Base-by-base conservation (phyloP, 1,139 yeast species). In the Scheffersomyces lignicola region DNA sequence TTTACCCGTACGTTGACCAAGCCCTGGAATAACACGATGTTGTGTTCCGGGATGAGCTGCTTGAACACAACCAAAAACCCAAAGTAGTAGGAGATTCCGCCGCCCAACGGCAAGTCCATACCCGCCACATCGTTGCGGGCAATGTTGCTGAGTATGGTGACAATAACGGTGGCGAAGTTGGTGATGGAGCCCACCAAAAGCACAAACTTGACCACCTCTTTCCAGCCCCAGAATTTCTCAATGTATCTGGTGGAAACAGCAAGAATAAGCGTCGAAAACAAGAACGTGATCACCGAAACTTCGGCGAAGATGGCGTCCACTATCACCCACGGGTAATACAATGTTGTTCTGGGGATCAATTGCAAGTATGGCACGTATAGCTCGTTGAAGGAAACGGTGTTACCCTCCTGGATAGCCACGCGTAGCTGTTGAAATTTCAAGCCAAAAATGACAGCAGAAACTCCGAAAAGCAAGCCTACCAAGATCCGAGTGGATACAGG, bases 11-110 rank as follows among this genome's bases (percentile, higher is more conserved):
- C 72, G 47, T 82, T 79, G 39, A 84, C 58, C 16, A 73, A 54
- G 0, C 88, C 82, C 37, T 78, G 72, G 52, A 84, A 79, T 27
- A 89, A 61, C 18, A 78, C 76, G 37, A 88, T 73, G 37, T 87
- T 81, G 52, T 88, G 95, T 54, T 90, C 97, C 5, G 97, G 97
- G 21, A 86, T 79, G 47, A 87, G 67, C 58, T 90, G 97, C 58
- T 88, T 89, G 55, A 88, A 78, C 7, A 89, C 94, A 23, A 90
- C 95, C 39, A 89, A 63, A 47, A 86, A 83, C 3, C 88, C 92
- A 52, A 86, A 68, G 43, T 84, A 70, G 40, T 87, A 64, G 1
- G 88, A 80, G 28, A 80, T 73, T 14, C 88, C 81, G 0, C 96
- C 97, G 37, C 86, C 85, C 34, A 83, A 61, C 4, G 83, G 76